phyloP scores from a whole-genome alignment of 2,329 filamentous ascomycete genomes.

The Trichoderma lentiforme region DNA sequence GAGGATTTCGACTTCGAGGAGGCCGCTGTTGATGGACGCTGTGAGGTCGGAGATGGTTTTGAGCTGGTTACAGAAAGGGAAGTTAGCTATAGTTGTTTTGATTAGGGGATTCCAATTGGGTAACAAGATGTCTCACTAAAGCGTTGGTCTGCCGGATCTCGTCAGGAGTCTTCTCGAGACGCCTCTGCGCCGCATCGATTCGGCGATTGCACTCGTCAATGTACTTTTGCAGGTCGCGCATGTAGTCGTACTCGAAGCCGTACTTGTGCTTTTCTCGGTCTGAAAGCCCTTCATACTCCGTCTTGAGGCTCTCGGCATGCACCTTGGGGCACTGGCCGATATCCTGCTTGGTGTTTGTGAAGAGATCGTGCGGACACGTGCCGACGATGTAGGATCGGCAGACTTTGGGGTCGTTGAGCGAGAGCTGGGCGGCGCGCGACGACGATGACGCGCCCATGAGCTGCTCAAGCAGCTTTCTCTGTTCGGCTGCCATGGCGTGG shows the following conservation, averaged over 20 bases:
- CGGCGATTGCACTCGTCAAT: conserved; percentile 94
- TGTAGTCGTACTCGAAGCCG: conserved; percentile 95
- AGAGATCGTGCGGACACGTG: conserved; percentile 96
- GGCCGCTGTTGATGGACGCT: conserved; percentile 73
- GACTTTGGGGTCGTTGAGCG: conserved; percentile 87
- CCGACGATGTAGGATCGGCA: conserved; percentile 92
- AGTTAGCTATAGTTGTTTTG: not conserved
- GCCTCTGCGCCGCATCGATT: conserved; percentile 84
- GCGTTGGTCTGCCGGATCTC: conserved; percentile 95
- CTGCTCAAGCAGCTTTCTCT: conserved; percentile 97
- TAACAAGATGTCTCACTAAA: conserved; percentile 47
- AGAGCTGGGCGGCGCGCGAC: conserved; percentile 75
- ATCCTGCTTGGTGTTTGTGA: conserved; percentile 99
- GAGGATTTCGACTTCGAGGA: conserved; percentile 82
- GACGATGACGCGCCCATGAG: conserved; percentile 76
- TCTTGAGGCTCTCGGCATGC: conserved; percentile 83
- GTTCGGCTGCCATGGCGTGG: conserved; percentile 82
- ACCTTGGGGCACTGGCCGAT: conserved; percentile 84
- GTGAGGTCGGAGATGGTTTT: conserved; percentile 81
- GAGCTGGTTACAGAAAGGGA: conserved; percentile 44
- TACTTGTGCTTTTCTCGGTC: conserved; percentile 70
- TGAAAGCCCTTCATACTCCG: conserved; percentile 77
- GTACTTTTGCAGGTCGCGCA: conserved; percentile 92
- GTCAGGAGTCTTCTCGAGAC: conserved; percentile 94
- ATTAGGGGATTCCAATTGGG: not conserved